Evolutionary conservation across 495 filamentous ascomycete species (phyloP), one percentile per base, ranked within the genome.

Genomic region (Cairneyella variabilis): DNA sequence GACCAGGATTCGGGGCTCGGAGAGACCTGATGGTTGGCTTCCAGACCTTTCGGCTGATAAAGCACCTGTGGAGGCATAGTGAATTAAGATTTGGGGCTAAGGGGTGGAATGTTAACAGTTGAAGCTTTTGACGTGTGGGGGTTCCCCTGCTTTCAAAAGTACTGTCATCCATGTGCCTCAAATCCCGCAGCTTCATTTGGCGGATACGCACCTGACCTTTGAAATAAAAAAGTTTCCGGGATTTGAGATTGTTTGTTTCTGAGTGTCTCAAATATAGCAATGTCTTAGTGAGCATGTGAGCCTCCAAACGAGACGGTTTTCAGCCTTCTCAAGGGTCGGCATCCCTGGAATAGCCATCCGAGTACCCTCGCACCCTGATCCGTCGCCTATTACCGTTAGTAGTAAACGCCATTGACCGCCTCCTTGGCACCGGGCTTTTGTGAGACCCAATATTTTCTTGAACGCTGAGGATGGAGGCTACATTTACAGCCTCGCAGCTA

Each of bases 11-110:
- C 73, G 95, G 10, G 93, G 95, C 0, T 85, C 83, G 43, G 93
- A 98, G 70, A 73, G 90, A 51, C 95, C 93, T 3, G 86, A 84
- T 58, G 93, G 93, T 4, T 97, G 93, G 93, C 80, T 90, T 58
- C 93, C 92, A 21, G 92, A 95, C 69, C 61, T 90, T 56, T 76
- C 73, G 4, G 78, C 72, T 46, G 58, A 64, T 10, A 48, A 53
- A 37, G 59, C 34, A 48, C 38, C 40, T 25, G 20, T 27, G n/a
- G n/a, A n/a, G n/a, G n/a, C n/a, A n/a, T n/a, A n/a, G n/a, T n/a
- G n/a, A n/a, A n/a, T n/a, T n/a, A n/a, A n/a, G n/a, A n/a, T n/a
- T n/a, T n/a, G n/a, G n/a, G n/a, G n/a, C n/a, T n/a, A n/a, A n/a
- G n/a, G n/a, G n/a, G n/a, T n/a, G n/a, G n/a, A n/a, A n/a, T n/a